Evolutionary conservation across 164 flowering plant species (phyloP).

Genomic region (Vitis cinerea): DNA sequence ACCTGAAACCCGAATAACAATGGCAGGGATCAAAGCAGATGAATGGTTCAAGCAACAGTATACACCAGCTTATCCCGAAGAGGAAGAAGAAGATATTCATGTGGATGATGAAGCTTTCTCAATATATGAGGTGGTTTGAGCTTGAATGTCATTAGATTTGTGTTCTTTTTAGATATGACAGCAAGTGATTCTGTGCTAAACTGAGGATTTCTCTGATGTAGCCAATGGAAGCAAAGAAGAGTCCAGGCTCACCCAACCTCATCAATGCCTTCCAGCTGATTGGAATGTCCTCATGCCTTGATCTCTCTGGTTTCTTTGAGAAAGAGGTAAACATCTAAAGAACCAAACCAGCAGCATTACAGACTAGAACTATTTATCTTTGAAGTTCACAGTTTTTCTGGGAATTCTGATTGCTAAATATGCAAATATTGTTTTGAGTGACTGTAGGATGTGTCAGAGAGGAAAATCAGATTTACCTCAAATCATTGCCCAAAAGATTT

Average conservation of each 20-base stretch:
- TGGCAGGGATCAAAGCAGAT: constrained; percentile 63
- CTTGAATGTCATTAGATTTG: background rate
- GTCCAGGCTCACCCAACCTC: constrained; percentile 46
- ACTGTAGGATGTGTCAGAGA: constrained; percentile 79
- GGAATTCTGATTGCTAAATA: constrained; percentile 5
- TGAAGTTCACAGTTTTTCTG: background rate
- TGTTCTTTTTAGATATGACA: background rate
- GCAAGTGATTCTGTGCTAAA: background rate
- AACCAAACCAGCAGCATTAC: too few relatives aligned
- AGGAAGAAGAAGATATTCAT: constrained; percentile 56
- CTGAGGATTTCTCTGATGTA: constrained; percentile 13
- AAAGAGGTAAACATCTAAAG: constrained; percentile 58
- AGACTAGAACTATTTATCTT: too few relatives aligned
- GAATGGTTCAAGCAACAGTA: constrained; percentile 83
- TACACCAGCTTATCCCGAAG: constrained; percentile 49
- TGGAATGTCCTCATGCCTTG: constrained; percentile 93
- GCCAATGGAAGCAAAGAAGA: constrained; percentile 47
- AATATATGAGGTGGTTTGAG: constrained; percentile 45
- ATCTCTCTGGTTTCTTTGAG: constrained; percentile 96
- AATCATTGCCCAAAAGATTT: constrained; percentile 62
- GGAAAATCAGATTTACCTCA: constrained; percentile 90
- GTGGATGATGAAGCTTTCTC: constrained; percentile 60
- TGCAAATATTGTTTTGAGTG: background rate
- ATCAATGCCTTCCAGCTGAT: constrained; percentile 96
- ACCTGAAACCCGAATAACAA: constrained; percentile 71